Conservation (phyloP, 2,329 filamentous ascomycete genomes). For the Phoma herbarum region DNA sequence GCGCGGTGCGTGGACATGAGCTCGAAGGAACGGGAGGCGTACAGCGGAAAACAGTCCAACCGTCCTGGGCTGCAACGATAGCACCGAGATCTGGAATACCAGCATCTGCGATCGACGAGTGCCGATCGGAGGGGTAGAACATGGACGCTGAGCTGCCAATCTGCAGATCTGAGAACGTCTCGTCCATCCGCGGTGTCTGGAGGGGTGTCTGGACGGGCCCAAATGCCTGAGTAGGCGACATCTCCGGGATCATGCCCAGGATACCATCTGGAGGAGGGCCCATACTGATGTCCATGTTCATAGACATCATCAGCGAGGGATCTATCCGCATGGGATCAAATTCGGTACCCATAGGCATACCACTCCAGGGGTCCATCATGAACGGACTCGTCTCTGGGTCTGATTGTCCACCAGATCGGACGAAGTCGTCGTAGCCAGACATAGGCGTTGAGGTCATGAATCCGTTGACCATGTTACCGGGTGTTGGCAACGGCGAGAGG, state of each 20-base stretch:
- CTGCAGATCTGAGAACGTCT: conserved; percentile 58
- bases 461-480: conserved; percentile 49
- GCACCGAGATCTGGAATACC: conserved; percentile 56
- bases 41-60: conserved; percentile 63
- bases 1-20: conserved; percentile 61
- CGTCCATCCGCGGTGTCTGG: conserved; percentile 58
- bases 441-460: conserved; percentile 57
- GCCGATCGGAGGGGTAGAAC: conserved; percentile 52
- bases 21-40: conserved; percentile 59
- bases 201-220: conserved; percentile 57
- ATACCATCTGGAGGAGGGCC: conserved; percentile 52
- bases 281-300: conserved; percentile 57
- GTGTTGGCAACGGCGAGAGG: conserved; percentile 52
- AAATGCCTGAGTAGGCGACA: conserved; percentile 49
- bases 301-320: conserved; percentile 56
- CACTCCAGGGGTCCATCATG: conserved; percentile 59
- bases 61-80: conserved; percentile 61
- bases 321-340: conserved; percentile 57
- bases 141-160: conserved; percentile 54
- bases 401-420: conserved; percentile 51
- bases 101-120: conserved; percentile 52
- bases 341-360: conserved; percentile 56
- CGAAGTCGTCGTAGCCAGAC: conserved; percentile 58
- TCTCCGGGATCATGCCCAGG: conserved; percentile 57
- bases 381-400: conserved; percentile 58